Conservation (phyloP, 345 rosid species). For the Boechera divaricarpa region DNA sequence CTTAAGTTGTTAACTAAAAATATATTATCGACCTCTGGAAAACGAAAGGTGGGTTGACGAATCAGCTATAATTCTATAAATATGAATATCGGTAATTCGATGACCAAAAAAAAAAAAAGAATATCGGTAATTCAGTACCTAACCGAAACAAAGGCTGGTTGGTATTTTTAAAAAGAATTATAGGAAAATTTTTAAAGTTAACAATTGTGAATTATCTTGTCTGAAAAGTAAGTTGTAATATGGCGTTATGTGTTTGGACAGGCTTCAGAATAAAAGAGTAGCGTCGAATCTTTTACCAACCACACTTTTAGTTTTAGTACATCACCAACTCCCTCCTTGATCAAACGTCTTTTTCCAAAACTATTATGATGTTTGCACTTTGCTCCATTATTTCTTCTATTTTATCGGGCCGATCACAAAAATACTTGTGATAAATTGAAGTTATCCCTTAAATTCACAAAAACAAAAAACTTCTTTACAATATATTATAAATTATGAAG, state of each 20-base stretch:
- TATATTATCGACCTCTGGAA: neutral
- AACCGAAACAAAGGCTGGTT: slow-evolving; percentile 16
- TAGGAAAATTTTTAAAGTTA: neutral
- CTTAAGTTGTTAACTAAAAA: neutral
- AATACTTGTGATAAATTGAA: too few species aligned
- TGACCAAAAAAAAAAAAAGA: too few species aligned
- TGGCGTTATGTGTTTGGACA: slow-evolving; percentile 19
- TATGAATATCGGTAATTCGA: neutral
- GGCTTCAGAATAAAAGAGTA: neutral
- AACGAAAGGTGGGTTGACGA: slow-evolving; percentile 20
- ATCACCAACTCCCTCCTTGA: slow-evolving; percentile 32
- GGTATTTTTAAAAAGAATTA: neutral
- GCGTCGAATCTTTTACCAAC: slow-evolving; percentile 40
- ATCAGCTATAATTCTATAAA: neutral
- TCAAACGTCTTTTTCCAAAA: slow-evolving; percentile 8
- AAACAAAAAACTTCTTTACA: too few species aligned
- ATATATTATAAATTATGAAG: neutral
- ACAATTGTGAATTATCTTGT: slow-evolving; percentile 17
- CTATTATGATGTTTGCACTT: too few species aligned
- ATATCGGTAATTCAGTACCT: neutral
- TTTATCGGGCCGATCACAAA: neutral
- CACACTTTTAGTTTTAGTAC: neutral
- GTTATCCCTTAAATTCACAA: neutral
- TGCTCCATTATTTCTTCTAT: slow-evolving; percentile 17
- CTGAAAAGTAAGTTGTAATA: neutral